A percentile compares a stretch with the other conserved stretches of the same genome.
These are phyloP conservation scores for Dioscorea dumetorum DNA, from an alignment of 106 monocot genomes.

Conservation along the genomic window DNA sequence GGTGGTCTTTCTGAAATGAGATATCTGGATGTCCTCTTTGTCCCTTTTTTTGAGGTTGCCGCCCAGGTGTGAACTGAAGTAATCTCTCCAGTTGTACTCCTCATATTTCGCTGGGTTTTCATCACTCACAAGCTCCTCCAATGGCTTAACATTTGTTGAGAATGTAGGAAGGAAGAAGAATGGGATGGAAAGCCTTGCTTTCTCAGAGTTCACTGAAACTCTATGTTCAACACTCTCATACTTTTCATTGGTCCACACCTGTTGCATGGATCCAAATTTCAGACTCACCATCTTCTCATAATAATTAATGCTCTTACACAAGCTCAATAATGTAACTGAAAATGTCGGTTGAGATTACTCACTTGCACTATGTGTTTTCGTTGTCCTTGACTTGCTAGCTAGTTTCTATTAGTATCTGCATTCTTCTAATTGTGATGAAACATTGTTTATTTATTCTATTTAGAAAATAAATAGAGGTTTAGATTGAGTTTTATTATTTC, in stretches of 20 bases:
- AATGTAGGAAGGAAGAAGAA: conserved; percentile 9
- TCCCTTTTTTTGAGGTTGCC: conserved; percentile 5
- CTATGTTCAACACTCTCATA: conserved; percentile 17
- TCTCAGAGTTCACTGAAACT: conserved; percentile 15
- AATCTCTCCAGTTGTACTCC: conserved; percentile 4
- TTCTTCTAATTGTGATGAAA: too few species aligned
- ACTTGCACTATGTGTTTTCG: too few species aligned
- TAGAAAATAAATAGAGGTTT: too few species aligned
- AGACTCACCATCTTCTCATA: too few species aligned
- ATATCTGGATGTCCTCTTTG: conserved; percentile 1
- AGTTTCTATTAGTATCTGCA: too few species aligned
- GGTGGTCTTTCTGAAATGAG: conserved; percentile 1
- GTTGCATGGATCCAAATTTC: background rate
- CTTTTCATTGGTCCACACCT: conserved; percentile 23
- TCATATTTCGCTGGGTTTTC: background rate
- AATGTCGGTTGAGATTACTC: too few species aligned
- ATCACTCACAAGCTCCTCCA: conserved; percentile 3
- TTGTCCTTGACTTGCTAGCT: too few species aligned
- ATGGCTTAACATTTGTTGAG: background rate
- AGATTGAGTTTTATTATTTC: too few species aligned
- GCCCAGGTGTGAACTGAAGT: background rate
- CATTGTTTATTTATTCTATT: too few species aligned
- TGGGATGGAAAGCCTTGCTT: conserved; percentile 14
- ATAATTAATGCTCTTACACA: too few species aligned
- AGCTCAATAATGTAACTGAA: too few species aligned